These are phyloP conservation scores for Candida pini DNA, from an alignment of 805 yeast genomes.

Conservation along the genomic window DNA sequence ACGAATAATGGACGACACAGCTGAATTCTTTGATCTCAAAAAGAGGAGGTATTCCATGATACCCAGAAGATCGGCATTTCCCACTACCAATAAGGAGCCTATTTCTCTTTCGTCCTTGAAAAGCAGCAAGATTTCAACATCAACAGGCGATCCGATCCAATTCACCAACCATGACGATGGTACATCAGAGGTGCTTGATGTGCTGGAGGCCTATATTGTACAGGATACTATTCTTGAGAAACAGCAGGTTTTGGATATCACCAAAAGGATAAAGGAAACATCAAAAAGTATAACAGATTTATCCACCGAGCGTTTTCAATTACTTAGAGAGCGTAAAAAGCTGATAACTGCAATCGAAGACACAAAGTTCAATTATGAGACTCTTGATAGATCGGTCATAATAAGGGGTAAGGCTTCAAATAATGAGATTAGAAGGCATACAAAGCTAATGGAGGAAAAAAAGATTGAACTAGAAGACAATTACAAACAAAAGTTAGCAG, in stretches of 20 bases:
- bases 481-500: conserved; percentile 13
- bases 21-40: too few relatives aligned
- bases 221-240: conserved; percentile 20
- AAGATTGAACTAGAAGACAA: conserved; percentile 25
- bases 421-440: conserved; percentile 23
- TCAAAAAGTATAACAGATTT: conserved; percentile 15
- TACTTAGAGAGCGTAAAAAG: conserved; percentile 16
- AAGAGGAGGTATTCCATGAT: too few relatives aligned
- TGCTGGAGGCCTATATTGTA: conserved; percentile 18
- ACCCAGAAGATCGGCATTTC: too few relatives aligned
- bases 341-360: conserved; percentile 12
- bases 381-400: conserved; percentile 15
- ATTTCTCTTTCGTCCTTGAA: too few relatives aligned
- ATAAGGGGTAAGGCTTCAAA: conserved; percentile 13
- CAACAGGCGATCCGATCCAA: not conserved
- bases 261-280: conserved; percentile 9
- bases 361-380: conserved; percentile 9
- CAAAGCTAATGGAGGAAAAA: conserved; percentile 25
- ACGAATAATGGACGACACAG: too few relatives aligned
- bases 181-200: conserved; percentile 5
- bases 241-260: conserved; percentile 15
- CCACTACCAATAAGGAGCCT: too few relatives aligned
- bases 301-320: conserved; percentile 14
- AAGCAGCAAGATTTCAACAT: too few relatives aligned
- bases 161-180: not conserved